Evolutionary conservation across 352 stramenopile genomes (phyloP).

Genomic region (Globisporangium echinulatum): DNA sequence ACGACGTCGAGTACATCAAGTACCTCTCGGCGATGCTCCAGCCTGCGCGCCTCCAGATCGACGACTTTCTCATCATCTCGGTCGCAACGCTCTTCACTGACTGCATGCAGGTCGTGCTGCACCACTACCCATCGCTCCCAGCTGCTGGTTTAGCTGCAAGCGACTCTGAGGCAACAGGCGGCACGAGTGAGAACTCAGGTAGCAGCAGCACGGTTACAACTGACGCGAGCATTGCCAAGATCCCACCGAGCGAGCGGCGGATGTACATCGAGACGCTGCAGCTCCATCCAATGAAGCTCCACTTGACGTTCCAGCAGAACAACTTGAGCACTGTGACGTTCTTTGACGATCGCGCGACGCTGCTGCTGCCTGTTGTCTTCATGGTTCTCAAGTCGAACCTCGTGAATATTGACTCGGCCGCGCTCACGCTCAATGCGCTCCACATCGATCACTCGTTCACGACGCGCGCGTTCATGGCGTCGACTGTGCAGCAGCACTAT

Average conservation of each 20-base stretch:
- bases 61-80: conserved; percentile 57
- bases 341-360: conserved; percentile 33
- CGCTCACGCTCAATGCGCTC: conserved; percentile 76
- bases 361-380: conserved; percentile 51
- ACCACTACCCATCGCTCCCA: conserved; percentile 21
- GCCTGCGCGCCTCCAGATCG: conserved; percentile 49
- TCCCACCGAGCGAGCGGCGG: conserved; percentile 37
- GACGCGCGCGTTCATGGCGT: conserved; percentile 59
- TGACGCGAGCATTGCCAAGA: conserved; percentile 12
- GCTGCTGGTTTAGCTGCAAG: not conserved
- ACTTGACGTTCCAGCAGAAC: conserved; percentile 73
- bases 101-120: conserved; percentile 35
- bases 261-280: conserved; percentile 86
- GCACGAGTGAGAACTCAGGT: not conserved
- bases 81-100: conserved; percentile 32
- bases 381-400: conserved; percentile 58
- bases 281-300: conserved; percentile 72
- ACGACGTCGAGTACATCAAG: conserved; percentile 85
- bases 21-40: conserved; percentile 83
- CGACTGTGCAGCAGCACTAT: conserved; percentile 79
- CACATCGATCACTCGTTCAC: conserved; percentile 81
- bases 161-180: too few species aligned
- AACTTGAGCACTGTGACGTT: conserved; percentile 33
- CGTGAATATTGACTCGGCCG: conserved; percentile 72
- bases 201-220: not conserved